A percentile compares a stretch with the other conserved stretches of the same genome.
Evolutionary conservation across 208 protist genomes (phyloP).

Genomic region (Leishmania amazonensis): DNA sequence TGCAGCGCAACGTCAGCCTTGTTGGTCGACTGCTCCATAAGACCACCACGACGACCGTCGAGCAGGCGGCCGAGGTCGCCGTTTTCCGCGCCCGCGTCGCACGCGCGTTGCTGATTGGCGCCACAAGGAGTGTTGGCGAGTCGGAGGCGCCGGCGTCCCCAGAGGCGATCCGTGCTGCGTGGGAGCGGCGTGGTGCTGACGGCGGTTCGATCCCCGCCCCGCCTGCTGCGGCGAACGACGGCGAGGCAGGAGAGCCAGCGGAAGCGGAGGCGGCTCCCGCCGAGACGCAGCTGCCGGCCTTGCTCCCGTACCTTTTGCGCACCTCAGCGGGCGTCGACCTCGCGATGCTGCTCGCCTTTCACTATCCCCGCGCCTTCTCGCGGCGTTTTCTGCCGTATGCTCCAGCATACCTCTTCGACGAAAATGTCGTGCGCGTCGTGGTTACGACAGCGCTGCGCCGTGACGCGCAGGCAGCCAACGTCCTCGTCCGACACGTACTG

Average conservation of each 20-base stretch:
- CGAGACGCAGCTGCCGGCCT: slow-evolving; percentile 44
- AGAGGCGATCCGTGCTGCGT: slow-evolving; percentile 17
- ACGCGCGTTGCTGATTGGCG: slow-evolving; percentile 29
- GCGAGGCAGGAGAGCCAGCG: not conserved
- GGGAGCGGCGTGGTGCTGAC: slow-evolving; percentile 23
- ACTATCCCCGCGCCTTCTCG: slow-evolving; percentile 50
- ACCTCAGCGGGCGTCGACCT: slow-evolving; percentile 39
- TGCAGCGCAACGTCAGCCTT: slow-evolving; percentile 38
- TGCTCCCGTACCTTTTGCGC: slow-evolving; percentile 75
- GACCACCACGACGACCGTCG: slow-evolving; percentile 31
- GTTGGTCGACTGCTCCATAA: slow-evolving; percentile 52
- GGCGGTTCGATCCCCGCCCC: not conserved
- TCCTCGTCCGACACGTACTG: slow-evolving; percentile 48
- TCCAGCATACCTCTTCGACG: slow-evolving; percentile 45
- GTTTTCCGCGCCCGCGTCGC: slow-evolving; percentile 25
- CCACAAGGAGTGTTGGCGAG: not conserved
- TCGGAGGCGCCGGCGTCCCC: not conserved
- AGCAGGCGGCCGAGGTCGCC: slow-evolving; percentile 31
- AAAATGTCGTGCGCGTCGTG: slow-evolving; percentile 40
- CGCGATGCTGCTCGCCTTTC: slow-evolving; percentile 37
- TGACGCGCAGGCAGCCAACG: slow-evolving; percentile 33
- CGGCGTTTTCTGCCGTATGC: slow-evolving; percentile 57
- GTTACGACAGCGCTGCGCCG: slow-evolving; percentile 33
- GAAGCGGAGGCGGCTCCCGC: slow-evolving; percentile 30
- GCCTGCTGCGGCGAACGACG: not conserved